phyloP scores from a whole-genome alignment of 805 yeast genomes.

The Pichia occidentalis region DNA sequence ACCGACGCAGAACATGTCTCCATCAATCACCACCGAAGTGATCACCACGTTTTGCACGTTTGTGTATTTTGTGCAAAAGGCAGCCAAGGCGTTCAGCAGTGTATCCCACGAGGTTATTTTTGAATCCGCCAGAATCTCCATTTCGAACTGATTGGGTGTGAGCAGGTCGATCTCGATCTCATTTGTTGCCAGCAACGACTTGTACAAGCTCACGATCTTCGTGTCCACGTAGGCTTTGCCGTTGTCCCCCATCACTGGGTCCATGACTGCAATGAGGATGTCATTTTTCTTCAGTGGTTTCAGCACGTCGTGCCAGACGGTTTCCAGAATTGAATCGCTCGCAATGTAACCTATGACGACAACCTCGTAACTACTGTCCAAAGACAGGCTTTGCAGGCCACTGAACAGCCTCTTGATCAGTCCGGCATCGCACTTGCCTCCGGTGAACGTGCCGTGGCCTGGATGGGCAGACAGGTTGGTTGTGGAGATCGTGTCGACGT shows the following conservation, averaged over 20 bases:
- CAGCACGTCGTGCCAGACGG: constrained; percentile 33
- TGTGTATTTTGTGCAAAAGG: constrained; percentile 37
- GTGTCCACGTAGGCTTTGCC: constrained; percentile 72
- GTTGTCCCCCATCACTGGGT: constrained; percentile 91
- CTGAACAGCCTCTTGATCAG: constrained; percentile 43
- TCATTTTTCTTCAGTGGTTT: constrained; percentile 15
- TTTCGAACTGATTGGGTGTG: constrained; percentile 73
- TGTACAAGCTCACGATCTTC: constrained; percentile 47
- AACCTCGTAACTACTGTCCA: constrained; percentile 51
- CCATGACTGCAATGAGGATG: constrained; percentile 52
- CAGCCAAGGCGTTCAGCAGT: constrained; percentile 33
- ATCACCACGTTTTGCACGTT: constrained; percentile 48
- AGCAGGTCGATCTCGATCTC: constrained; percentile 37
- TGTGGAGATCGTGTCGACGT: constrained; percentile 83
- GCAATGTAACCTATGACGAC: constrained; percentile 80
- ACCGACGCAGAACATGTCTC: constrained; percentile 37
- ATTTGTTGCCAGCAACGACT: constrained; percentile 36
- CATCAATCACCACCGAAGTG: constrained; percentile 43
- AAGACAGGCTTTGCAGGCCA: constrained; percentile 42
- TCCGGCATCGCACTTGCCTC: constrained; percentile 42
- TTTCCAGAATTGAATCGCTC: constrained; percentile 45
- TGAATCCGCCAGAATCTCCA: constrained; percentile 50
- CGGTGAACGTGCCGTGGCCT: constrained; percentile 68
- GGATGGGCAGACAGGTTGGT: constrained; percentile 91
- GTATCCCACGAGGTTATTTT: constrained; percentile 34